Base-by-base conservation (phyloP, 2,329 filamentous ascomycete genomes). In the Colletotrichum aenigma region DNA sequence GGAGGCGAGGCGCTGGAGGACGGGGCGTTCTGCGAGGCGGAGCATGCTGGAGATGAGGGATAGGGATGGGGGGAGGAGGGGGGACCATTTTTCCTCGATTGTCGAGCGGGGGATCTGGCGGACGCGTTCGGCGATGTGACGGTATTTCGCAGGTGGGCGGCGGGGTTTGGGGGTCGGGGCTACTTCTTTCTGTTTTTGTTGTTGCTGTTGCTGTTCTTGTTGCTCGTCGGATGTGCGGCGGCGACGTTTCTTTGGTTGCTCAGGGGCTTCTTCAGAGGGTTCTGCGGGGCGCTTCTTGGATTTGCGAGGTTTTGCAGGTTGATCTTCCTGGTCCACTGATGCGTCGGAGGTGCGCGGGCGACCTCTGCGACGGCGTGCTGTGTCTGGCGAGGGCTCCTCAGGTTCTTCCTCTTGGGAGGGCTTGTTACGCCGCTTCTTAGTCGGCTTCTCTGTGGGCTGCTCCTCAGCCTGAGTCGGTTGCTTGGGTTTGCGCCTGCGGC, bases 81-180 rank as follows among this genome's bases (percentile, higher is more conserved):
- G 86, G 4, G 87, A 85, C 93, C 93, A 95, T 81, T 93, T 94
- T 56, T 92, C 85, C 56, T 94, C 89, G 74, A 97, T 94, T 48
- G 88, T 90, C 32, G 90, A 88, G 76, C 89, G 90, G n/a, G 92
- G 90, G 58, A 95, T 86, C 56, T 86, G 86, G 43, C 87, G 88
- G 15, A 86, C 88, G 34, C 86, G 86, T 16, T 90, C 83, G 8
- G 87, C 85, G 65, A 93, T 83, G 78, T 91, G 88, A 60, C 87
- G 87, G 81, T 89, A 91, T 76, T 86, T 78, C 74, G 72, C 15
- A n/a, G 30, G n/a, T 10, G 3, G 83, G 82, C 4, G 84, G 82
- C 16, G 80, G 77, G 65, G 18, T 56, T 64, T 61, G n/a, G 32
- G 15, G 26, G 56, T 26, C 21, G 60, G 30, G 56, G 72, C 64